Conservation (phyloP, 106 monocot genomes). For the Platanthera guangdongensis region DNA sequence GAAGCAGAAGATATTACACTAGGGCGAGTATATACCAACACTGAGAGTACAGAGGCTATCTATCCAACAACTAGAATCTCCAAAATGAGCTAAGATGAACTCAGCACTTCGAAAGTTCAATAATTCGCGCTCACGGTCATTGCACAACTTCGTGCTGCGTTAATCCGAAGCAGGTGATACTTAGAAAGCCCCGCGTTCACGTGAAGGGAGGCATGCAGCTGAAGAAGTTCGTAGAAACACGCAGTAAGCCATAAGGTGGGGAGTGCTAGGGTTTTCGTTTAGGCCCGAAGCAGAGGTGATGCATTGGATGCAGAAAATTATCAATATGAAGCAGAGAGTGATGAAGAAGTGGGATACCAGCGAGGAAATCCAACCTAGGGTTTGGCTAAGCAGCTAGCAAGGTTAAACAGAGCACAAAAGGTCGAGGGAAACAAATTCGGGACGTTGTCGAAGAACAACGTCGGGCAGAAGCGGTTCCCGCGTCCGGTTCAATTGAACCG, state of each 20-base stretch:
- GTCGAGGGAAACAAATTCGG: background rate
- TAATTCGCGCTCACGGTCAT: background rate
- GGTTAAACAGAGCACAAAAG: background rate
- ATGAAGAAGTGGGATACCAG: background rate
- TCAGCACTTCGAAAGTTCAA: background rate
- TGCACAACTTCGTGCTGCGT: background rate
- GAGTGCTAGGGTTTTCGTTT: background rate
- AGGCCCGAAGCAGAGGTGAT: background rate
- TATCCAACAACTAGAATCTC: background rate
- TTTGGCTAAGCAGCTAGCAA: background rate
- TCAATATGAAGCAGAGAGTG: background rate
- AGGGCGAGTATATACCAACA: background rate
- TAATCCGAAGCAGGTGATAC: background rate
- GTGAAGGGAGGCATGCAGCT: background rate
- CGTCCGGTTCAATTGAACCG: constrained; percentile 2
- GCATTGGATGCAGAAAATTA: background rate
- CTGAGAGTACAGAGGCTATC: background rate
- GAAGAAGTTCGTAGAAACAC: background rate
- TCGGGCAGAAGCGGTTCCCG: background rate
- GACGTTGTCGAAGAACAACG: background rate
- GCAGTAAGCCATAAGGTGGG: background rate
- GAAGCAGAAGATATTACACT: background rate
- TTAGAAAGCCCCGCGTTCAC: background rate
- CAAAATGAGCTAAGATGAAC: background rate
- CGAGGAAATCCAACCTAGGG: background rate